Evolutionary conservation across 2,329 filamentous ascomycete genomes (phyloP), one percentile per base, ranked within the genome.

Genomic region (Hypoxylon sp.): DNA sequence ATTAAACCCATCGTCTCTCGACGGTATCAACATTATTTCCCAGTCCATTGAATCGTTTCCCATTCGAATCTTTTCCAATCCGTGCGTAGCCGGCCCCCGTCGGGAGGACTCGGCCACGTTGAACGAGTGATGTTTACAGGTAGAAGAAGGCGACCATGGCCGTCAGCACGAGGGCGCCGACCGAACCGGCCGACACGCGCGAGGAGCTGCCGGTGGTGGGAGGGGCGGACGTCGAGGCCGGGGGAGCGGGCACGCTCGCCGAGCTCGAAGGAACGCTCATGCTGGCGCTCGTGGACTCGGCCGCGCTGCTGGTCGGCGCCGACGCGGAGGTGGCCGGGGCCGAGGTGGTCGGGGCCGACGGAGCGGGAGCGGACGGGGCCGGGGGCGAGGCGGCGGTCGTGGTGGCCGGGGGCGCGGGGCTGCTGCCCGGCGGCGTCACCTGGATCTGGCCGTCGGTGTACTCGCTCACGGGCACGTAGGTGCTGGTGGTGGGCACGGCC

Each of bases 391-490:
- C 55, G 7, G 62, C 62, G 20, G 63, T 63, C 11, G 63, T 46
- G 13, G 55, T 60, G 18, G 67, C 52, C 13, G 57, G 26, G 3
- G 62, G 57, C 20, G 60, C 55, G 2, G 57, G 57, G 24, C 61
- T 47, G 21, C 66, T 65, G n/a, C 64, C 67, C 1, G 71, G 67
- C 10, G 68, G 67, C n/a, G 76, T 78, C 5, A 77, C 75, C 66
- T 81, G 77, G 61, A 81, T 71, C 69, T 83, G 80, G 33, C 80
- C 81, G 56, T 83, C 81, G 3, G 74, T 73, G 62, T 75, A 75
- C 70, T 82, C 77, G 48, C 73, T 74, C 26, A 79, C 74, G 17
- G 73, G 71, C 29, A 72, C 68, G 37, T 65, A 66, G 37, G 68
- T 69, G 51, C 67, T 59, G 6, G 70, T 59, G 6, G 70, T 64